Base-by-base conservation (phyloP, 768 basidiomycete species). In the Pleurotus ostreatus region DNA sequence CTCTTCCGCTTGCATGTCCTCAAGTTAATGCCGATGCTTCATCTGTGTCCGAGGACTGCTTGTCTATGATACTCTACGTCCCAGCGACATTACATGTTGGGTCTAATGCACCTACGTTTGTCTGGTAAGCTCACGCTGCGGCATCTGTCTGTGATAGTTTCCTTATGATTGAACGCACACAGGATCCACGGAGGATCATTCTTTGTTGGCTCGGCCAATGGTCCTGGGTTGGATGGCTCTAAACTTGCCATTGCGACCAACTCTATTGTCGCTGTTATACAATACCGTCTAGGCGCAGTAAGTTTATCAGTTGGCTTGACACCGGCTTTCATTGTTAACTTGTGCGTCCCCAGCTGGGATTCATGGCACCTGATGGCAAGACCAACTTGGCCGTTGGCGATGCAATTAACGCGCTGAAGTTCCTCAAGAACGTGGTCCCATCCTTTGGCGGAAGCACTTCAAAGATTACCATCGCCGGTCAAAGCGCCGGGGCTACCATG, bases 161-260 rank as follows among this genome's bases (percentile, higher is more conserved):
- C 9, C 15, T 43, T n/a, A 41, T 22, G 49, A 34, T 34, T 34
- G 30, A 34, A 39, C 37, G 25, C 20, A 30, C 23, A 1, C 60
- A 89, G 90, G 92, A 78, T 94, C 53, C 94, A 94, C 61, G 94
- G 93, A 8, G 93, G 94, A 18, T 92, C 92, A 0, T 91, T 89
- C 68, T 71, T 81, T 49, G 62, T 74, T 3, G 92, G 94, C 5
- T 86, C 86, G 39, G 85, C 88, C 3, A 85, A 82, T 7, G 82
- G 74, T 22, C 78, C 88, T 12, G 89, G 85, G 26, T 71, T 96
- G 9, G 89, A 93, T 67, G 92, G 90, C 1, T 86, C 88, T 5
- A 80, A 77, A 3, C 80, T 94, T 13, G 91, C 92, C 0, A 64
- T 78, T 22, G 79, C 81, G 1, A 88, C 88, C 5, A 77, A 83